Percentiles rank a stretch among this genome's conserved stretches.
Conservation (phyloP, 495 filamentous ascomycete species). For the Cercophora newfieldiana region DNA sequence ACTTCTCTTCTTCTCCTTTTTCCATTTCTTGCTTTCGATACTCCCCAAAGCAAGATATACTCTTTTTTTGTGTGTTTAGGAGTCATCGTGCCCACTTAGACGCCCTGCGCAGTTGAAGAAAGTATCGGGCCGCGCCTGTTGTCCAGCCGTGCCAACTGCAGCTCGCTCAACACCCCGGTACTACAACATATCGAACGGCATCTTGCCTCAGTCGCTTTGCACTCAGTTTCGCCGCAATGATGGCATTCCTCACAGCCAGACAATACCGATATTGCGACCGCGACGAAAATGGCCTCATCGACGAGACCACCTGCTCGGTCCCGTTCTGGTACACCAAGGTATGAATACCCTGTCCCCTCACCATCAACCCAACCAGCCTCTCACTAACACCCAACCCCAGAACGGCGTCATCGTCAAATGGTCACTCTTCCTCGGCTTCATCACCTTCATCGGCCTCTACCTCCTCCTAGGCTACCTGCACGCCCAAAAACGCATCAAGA, state of each 20-base stretch:
- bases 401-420: slow-evolving; percentile 66
- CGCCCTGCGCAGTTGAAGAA: no score
- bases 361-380: not conserved
- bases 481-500: slow-evolving; percentile 62
- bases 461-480: slow-evolving; percentile 65
- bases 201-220: not conserved
- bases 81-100: not conserved
- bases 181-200: not conserved
- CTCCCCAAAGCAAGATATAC: not conserved
- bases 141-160: not conserved
- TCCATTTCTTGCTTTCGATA: not conserved
- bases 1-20: slow-evolving; percentile 1
- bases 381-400: slow-evolving; percentile 35
- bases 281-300: slow-evolving; percentile 32
- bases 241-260: slow-evolving; percentile 20
- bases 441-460: slow-evolving; percentile 52
- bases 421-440: slow-evolving; percentile 59
- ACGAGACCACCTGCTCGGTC: slow-evolving; percentile 38
- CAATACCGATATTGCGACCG: slow-evolving; percentile 20
- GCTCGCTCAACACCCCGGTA: not conserved
- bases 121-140: no score
- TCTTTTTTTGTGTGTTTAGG: slow-evolving; percentile 2
- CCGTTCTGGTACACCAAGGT: slow-evolving; percentile 51
- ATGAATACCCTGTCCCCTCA: not conserved
- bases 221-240: not conserved